Evolutionary conservation across 2,329 filamentous ascomycete genomes (phyloP).

Genomic region (Annulohypoxylon truncatum): DNA sequence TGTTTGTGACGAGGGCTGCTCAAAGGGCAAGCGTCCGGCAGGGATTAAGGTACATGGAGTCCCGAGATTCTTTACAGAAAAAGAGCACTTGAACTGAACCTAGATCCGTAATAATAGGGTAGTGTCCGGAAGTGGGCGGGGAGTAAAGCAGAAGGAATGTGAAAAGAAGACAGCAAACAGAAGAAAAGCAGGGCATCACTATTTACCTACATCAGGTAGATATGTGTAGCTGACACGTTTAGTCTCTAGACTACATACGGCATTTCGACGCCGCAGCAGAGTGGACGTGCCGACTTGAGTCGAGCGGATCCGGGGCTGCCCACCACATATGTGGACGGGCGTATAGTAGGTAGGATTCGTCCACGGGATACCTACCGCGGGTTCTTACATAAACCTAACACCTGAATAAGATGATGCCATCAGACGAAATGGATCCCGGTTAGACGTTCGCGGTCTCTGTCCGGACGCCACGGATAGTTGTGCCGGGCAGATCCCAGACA

Average conservation of each 20-base stretch:
- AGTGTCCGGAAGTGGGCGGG: not conserved
- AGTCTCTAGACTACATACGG: not conserved
- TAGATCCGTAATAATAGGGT: conserved; percentile 1
- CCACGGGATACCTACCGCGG: not conserved
- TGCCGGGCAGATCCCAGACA: not conserved
- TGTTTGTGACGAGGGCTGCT: not conserved
- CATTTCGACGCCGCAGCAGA: conserved; percentile 9
- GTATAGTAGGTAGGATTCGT: not conserved
- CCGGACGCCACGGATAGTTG: not conserved
- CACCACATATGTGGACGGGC: not conserved
- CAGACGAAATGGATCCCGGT: not conserved
- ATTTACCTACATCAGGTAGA: conserved; percentile 3
- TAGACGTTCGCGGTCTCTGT: not conserved
- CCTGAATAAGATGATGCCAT: conserved; percentile 9
- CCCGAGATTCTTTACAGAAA: not conserved
- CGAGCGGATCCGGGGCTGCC: conserved; percentile 1
- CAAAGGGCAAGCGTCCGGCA: not conserved
- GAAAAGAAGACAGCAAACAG: not conserved
- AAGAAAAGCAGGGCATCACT: conserved; percentile 15
- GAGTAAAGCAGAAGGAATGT: conserved; percentile 1
- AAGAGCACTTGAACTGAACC: not conserved
- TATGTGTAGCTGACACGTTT: conserved; percentile 9
- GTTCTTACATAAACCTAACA: not conserved
- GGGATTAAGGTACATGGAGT: not conserved
- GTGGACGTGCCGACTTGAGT: conserved; percentile 2